phyloP scores from a whole-genome alignment of 257 asterid genomes.

The Petunia axillaris region DNA sequence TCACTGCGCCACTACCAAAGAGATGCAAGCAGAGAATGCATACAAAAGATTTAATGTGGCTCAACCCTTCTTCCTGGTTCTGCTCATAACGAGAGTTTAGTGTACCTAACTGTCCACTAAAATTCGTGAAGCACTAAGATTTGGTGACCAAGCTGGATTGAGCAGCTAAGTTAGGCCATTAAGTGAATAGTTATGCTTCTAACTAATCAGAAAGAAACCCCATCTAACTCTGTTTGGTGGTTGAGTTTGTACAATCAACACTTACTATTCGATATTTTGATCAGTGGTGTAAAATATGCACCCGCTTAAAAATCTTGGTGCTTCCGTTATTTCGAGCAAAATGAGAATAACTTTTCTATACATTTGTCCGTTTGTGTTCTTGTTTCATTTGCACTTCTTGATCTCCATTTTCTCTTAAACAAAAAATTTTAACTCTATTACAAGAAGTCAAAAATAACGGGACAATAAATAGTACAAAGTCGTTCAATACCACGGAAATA shows the following conservation, averaged over 20 bases:
- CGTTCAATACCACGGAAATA: too few relatives aligned
- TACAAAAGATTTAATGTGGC: background rate
- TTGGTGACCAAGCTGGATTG: background rate
- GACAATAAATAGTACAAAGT: too few relatives aligned
- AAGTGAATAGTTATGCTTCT: background rate
- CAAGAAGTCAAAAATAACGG: too few relatives aligned
- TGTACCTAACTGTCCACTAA: background rate
- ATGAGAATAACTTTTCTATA: background rate
- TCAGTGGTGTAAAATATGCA: conserved; percentile 9
- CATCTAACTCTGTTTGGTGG: background rate
- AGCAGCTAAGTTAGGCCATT: background rate
- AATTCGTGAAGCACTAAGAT: background rate
- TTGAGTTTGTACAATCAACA: background rate
- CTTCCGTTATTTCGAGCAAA: background rate
- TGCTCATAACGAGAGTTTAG: background rate
- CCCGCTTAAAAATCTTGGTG: background rate
- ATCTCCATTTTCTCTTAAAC: too few relatives aligned
- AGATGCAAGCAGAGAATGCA: background rate
- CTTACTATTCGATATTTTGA: background rate
- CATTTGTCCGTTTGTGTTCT: background rate
- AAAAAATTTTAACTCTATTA: too few relatives aligned
- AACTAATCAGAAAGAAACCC: background rate
- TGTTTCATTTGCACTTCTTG: background rate
- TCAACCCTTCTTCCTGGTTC: background rate
- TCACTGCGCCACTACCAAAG: too few relatives aligned